These are phyloP conservation scores for Hanseniaspora guilliermondii DNA, from an alignment of 805 yeast species.

Conservation along the genomic window DNA sequence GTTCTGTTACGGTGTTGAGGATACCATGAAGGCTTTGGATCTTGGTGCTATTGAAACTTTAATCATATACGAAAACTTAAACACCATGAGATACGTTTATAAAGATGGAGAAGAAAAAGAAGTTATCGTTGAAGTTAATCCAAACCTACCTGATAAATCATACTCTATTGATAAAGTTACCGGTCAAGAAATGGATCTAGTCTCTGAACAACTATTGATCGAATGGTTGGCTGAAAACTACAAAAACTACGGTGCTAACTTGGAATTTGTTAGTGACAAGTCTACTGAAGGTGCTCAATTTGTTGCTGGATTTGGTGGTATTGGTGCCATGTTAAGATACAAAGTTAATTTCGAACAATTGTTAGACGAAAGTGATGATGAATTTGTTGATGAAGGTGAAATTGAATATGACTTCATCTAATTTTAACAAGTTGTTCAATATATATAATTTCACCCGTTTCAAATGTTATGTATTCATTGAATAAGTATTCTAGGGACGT, in stretches of 20 bases:
- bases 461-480: neutral
- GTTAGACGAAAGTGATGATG: constrained; percentile 78
- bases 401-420: constrained; percentile 22
- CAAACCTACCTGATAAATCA: constrained; percentile 60
- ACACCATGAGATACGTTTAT: constrained; percentile 67
- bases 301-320: constrained; percentile 96
- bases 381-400: constrained; percentile 60
- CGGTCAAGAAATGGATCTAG: constrained; percentile 84
- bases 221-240: constrained; percentile 99
- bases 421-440: neutral
- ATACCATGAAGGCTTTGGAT: constrained; percentile 90
- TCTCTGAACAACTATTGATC: constrained; percentile 70
- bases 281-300: constrained; percentile 98
- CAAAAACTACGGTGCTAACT: constrained; percentile 82
- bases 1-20: constrained; percentile 95
- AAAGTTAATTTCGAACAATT: constrained; percentile 94
- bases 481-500: too few relatives aligned
- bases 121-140: constrained; percentile 58
- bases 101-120: constrained; percentile 74
- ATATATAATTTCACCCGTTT: neutral
- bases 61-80: constrained; percentile 87
- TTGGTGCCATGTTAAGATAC: constrained; percentile 92
- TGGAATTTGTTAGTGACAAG: constrained; percentile 93
- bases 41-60: constrained; percentile 90
- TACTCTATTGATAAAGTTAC: constrained; percentile 70